These are phyloP conservation scores for Aspergillus homomorphus DNA, from an alignment of 495 filamentous ascomycete species.

Conservation along the genomic window DNA sequence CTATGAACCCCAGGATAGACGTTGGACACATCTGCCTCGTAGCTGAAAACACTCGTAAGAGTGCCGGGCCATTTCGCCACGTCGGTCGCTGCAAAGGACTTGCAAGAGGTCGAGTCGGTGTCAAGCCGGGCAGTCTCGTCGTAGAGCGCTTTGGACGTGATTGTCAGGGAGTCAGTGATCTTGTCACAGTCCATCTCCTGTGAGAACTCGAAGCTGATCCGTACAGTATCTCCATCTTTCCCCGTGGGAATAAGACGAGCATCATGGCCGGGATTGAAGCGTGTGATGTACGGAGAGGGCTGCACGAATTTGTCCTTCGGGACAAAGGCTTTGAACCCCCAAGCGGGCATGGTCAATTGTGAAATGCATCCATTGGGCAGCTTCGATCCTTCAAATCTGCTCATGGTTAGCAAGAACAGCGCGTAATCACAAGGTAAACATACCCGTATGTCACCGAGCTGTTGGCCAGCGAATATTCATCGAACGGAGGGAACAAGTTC, in stretches of 20 bases:
- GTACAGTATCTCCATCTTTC: conserved; percentile 35
- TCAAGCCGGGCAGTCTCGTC: conserved; percentile 31
- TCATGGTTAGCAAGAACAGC: conserved; percentile 35
- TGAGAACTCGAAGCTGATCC: conserved; percentile 56
- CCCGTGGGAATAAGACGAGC: conserved; percentile 48
- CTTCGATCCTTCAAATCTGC: conserved; percentile 2
- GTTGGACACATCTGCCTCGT: conserved; percentile 43
- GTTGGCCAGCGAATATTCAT: conserved; percentile 45
- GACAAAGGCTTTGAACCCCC: conserved; percentile 1
- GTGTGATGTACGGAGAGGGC: conserved; percentile 2
- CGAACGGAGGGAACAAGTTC: conserved; percentile 62
- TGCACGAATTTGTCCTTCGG: conserved; percentile 6
- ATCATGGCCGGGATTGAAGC: conserved; percentile 61
- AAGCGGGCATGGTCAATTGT: not conserved
- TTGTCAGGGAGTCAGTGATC: conserved; percentile 51
- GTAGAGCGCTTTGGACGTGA: conserved; percentile 26
- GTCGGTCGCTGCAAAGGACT: conserved; percentile 27
- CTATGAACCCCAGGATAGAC: conserved; percentile 63
- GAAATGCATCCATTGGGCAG: not conserved
- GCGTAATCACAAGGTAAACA: conserved; percentile 8
- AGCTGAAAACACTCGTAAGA: conserved; percentile 5
- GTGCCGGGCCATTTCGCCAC: conserved; percentile 23
- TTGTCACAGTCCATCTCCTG: conserved; percentile 57
- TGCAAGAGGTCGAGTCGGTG: conserved; percentile 39
- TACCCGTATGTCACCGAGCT: conserved; percentile 31